A percentile compares a stretch with the other conserved stretches of the same genome.
Evolutionary conservation across 768 basidiomycete genomes (phyloP).

Genomic region (Rhodosporidiobolus sp.): DNA sequence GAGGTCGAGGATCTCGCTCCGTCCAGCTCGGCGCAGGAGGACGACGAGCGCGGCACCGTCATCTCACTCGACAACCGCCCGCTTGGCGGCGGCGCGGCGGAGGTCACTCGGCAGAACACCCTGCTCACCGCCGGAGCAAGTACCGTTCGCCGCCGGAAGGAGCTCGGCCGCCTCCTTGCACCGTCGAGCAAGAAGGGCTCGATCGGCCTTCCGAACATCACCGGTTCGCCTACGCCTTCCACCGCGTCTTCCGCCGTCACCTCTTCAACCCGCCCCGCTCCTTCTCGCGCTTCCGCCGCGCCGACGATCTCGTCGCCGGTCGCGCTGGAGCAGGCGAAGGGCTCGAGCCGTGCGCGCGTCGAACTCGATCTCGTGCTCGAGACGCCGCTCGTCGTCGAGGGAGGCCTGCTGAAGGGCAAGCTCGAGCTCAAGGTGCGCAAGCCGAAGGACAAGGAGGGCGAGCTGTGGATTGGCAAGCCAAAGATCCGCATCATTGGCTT

Average conservation of each 20-base stretch:
- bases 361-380: conserved; percentile 77
- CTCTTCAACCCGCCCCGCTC: conserved; percentile 23
- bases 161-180: conserved; percentile 39
- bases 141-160: conserved; percentile 35
- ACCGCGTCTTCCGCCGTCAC: conserved; percentile 25
- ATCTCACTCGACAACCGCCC: conserved; percentile 20
- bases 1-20: conserved; percentile 4
- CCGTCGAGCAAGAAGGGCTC: not conserved
- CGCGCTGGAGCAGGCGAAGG: conserved; percentile 65
- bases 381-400: conserved; percentile 73
- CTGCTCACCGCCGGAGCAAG: conserved; percentile 42
- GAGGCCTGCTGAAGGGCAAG: conserved; percentile 66
- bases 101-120: conserved; percentile 33
- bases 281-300: conserved; percentile 10
- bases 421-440: conserved; percentile 65
- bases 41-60: conserved; percentile 19
- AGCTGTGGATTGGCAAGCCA: conserved; percentile 66
- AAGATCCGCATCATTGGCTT: conserved; percentile 82
- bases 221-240: conserved; percentile 31
- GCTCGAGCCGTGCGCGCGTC: conserved; percentile 65
- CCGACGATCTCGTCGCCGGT: conserved; percentile 44
- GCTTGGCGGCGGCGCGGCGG: not conserved
- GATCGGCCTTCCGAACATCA: not conserved
- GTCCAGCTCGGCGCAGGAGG: conserved; percentile 3
- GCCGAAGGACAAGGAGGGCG: conserved; percentile 57